These are phyloP conservation scores for Blastocystis sp. DNA, from an alignment of 352 stramenopile species.

Conservation along the genomic window DNA sequence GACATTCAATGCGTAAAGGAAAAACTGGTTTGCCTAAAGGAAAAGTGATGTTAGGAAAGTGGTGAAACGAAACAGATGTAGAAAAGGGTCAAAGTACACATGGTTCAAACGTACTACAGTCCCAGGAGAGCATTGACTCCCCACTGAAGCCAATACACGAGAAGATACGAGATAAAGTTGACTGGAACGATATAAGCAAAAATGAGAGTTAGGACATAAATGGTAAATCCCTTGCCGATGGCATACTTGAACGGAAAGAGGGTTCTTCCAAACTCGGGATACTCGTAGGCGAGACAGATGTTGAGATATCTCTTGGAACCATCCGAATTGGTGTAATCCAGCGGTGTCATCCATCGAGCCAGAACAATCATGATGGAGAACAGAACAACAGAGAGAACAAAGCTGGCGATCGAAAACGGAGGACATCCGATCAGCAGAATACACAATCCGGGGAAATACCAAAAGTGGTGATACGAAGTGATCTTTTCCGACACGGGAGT, in stretches of 20 bases:
- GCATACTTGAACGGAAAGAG: slow-evolving; percentile 42
- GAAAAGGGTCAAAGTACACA: too few relatives aligned
- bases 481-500: not conserved
- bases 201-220: not conserved
- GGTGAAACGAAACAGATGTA: too few relatives aligned
- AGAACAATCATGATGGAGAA: slow-evolving; percentile 32
- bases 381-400: slow-evolving; percentile 15
- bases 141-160: slow-evolving; percentile 3
- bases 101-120: too few relatives aligned
- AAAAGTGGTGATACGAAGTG: slow-evolving; percentile 51
- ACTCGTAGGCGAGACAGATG: slow-evolving; percentile 17
- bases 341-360: slow-evolving; percentile 29
- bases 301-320: slow-evolving; percentile 26
- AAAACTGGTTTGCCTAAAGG: too few relatives aligned
- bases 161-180: slow-evolving; percentile 26
- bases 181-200: slow-evolving; percentile 21
- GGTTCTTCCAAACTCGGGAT: slow-evolving; percentile 8
- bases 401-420: not conserved
- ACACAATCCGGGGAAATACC: slow-evolving; percentile 24
- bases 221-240: slow-evolving; percentile 13
- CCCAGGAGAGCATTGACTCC: not conserved
- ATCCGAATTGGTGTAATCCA: not conserved
- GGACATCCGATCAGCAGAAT: slow-evolving; percentile 17
- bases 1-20: slow-evolving; percentile 4
- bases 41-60: too few relatives aligned